A percentile compares a stretch with the other conserved stretches of the same genome.
These are phyloP conservation scores for Celoporthe dispersa DNA, from an alignment of 2,329 filamentous ascomycete genomes.

Conservation along the genomic window DNA sequence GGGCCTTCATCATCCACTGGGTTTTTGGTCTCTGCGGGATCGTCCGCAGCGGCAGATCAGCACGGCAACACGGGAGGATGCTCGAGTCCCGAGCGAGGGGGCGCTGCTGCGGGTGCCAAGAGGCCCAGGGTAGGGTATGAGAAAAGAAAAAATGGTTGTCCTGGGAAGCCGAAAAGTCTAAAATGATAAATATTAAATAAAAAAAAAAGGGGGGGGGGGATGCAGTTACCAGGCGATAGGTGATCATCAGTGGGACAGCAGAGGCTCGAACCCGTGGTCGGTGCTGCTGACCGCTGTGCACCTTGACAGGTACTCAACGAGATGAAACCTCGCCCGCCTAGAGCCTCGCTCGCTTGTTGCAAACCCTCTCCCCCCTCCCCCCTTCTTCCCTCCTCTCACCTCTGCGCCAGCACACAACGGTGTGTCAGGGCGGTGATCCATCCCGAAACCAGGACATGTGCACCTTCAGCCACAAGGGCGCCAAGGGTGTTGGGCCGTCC, in stretches of 20 bases:
- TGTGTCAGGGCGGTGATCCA: slow-evolving; percentile 8
- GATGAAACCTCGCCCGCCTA: slow-evolving; percentile 10
- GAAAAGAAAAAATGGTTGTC: neutral
- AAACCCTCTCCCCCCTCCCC: too few relatives aligned
- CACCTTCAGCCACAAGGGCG: slow-evolving; percentile 23
- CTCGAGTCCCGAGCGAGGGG: neutral
- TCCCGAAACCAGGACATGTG: slow-evolving; percentile 11
- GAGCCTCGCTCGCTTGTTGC: slow-evolving; percentile 2
- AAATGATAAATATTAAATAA: neutral
- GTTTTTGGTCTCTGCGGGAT: neutral
- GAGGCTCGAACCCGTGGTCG: neutral
- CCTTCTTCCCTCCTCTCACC: too few relatives aligned
- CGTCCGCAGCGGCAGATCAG: neutral
- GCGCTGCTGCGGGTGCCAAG: too few relatives aligned
- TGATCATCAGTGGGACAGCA: too few relatives aligned
- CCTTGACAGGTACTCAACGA: neutral
- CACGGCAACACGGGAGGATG: neutral
- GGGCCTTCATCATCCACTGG: neutral
- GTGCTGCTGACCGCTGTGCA: neutral
- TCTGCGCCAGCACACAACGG: slow-evolving; percentile 2
- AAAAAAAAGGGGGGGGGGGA: neutral
- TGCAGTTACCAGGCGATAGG: neutral
- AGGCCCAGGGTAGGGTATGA: neutral
- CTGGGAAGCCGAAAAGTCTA: neutral
- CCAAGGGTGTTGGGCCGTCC: slow-evolving; percentile 9